phyloP scores from a whole-genome alignment of 179 eudicot genomes.

The Gypsophila paniculata region DNA sequence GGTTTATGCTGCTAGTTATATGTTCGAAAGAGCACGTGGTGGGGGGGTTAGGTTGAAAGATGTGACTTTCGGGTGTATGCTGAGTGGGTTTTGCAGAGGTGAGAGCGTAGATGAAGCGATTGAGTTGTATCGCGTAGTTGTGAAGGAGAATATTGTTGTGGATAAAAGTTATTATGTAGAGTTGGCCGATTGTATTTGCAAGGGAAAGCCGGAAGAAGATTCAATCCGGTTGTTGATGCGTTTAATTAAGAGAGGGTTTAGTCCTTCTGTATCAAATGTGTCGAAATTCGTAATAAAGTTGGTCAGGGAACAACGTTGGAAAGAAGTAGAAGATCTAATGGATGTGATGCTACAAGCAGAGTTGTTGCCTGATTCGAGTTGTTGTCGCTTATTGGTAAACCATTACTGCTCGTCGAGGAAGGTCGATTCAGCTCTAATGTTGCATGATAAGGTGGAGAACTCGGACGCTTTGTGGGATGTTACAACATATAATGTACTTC shows the following conservation, averaged over 20 bases:
- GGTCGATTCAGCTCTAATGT: conserved; percentile 48
- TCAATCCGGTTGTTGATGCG: conserved; percentile 36
- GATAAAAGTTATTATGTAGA: conserved; percentile 37
- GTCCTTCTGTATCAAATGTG: conserved; percentile 35
- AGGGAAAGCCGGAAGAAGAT: conserved; percentile 44
- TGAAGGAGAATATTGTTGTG: conserved; percentile 30
- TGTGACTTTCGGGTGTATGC: conserved; percentile 49
- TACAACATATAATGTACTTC: conserved; percentile 50
- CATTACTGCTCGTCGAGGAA: conserved; percentile 48
- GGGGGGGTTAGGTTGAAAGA: conserved; percentile 36
- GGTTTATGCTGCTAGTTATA: conserved; percentile 52
- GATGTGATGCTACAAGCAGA: conserved; percentile 39
- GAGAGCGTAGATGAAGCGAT: conserved; percentile 52
- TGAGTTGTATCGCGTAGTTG: conserved; percentile 36
- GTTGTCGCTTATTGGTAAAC: conserved; percentile 48
- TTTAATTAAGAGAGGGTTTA: conserved; percentile 45
- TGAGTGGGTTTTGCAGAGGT: conserved; percentile 47
- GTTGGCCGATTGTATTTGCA: conserved; percentile 47
- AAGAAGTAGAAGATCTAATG: conserved; percentile 55
- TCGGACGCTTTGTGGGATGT: conserved; percentile 44
- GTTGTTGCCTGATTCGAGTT: conserved; percentile 44
- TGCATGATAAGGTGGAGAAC: conserved; percentile 53
- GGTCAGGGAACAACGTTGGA: conserved; percentile 47
- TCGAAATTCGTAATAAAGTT: conserved; percentile 41
- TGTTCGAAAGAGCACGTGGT: conserved; percentile 43